Evolutionary conservation across 345 rosid genomes (phyloP), one percentile per base, ranked within the genome.

Genomic region (Salix caprea): DNA sequence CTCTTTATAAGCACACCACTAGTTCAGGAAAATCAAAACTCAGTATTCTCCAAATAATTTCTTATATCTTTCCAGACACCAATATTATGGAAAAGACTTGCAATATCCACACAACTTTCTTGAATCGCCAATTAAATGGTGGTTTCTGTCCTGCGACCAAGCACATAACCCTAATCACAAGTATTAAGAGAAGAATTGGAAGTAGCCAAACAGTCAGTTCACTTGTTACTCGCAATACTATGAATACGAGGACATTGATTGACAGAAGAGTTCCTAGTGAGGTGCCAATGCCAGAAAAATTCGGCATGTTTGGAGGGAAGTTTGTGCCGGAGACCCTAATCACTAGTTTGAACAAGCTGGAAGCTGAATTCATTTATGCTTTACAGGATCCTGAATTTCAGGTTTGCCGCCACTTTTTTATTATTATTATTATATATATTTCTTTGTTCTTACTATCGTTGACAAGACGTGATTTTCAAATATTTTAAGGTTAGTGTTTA

Each of bases 231-330:
- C 40, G 39, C 7, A 65, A 69, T 39, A 64, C 71, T 50, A 8
- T 39, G 72, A 65, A 13, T 19, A 36, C 16, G 48, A 56, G 32
- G 56, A 69, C 50, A 3, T 7, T 39, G 67, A 24, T 0, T 32
- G 46, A 61, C 28, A 58, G 9, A 13, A 11, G 9, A 14, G 52
- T 32, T n/a, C 72, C 71, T 37, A 13, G 8, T 16, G 44, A 76
- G 11, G 50, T 50, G 52, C 4, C 71, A 42, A 64, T 1, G 28
- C 24, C 70, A 0, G 94, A 87, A 70, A 88, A 80, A 77, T 94
- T 87, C 54, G 98, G 97, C 32, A 86, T 75, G 76, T 91, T 88
- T 77, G 97, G 98, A 50, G 97, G 98, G 60, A 91, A 86, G 79
- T 94, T 66, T 78, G 98, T 91, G 72, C 92, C 97, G 5, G 98